Conservation (phyloP, 306 rosid genomes). For the Delonix regia region DNA sequence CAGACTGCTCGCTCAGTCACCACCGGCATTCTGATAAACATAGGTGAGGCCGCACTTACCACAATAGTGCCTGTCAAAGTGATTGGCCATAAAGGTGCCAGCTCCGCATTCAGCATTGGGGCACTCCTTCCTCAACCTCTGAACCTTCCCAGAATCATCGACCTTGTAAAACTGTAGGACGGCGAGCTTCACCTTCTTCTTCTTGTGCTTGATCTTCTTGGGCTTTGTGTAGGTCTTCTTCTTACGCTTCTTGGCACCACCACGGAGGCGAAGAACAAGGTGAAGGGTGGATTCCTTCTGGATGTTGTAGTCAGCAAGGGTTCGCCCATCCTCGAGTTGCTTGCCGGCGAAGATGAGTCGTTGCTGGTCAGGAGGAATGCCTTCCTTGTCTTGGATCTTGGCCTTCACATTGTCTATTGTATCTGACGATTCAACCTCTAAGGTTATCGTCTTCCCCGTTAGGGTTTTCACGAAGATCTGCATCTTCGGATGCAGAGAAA, state of each 20-base stretch:
- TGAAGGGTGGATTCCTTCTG: constrained; percentile 47
- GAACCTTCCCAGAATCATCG: constrained; percentile 47
- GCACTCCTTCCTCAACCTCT: constrained; percentile 46
- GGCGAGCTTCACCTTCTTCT: constrained; percentile 41
- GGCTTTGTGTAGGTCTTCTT: constrained; percentile 53
- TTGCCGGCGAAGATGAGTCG: constrained; percentile 43
- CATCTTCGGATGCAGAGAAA: constrained; percentile 25
- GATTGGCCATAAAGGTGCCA: constrained; percentile 41
- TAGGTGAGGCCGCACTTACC: constrained; percentile 50
- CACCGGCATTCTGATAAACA: constrained; percentile 47
- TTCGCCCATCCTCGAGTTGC: constrained; percentile 45
- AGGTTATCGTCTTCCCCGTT: constrained; percentile 38
- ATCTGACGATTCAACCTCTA: constrained; percentile 41
- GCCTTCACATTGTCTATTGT: constrained; percentile 28
- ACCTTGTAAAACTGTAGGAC: constrained; percentile 43
- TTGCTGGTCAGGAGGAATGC: constrained; percentile 33
- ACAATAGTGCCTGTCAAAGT: constrained; percentile 47
- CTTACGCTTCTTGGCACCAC: constrained; percentile 49
- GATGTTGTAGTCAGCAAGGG: constrained; percentile 46
- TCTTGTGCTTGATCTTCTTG: constrained; percentile 50
- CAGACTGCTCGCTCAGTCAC: constrained; percentile 19
- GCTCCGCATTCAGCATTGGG: constrained; percentile 46
- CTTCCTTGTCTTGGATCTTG: constrained; percentile 30
- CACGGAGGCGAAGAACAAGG: constrained; percentile 43
- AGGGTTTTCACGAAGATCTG: constrained; percentile 45